Base-by-base conservation (phyloP, 202 grass and related monocot species). In the Bolboschoenoplectus hybrid region DNA sequence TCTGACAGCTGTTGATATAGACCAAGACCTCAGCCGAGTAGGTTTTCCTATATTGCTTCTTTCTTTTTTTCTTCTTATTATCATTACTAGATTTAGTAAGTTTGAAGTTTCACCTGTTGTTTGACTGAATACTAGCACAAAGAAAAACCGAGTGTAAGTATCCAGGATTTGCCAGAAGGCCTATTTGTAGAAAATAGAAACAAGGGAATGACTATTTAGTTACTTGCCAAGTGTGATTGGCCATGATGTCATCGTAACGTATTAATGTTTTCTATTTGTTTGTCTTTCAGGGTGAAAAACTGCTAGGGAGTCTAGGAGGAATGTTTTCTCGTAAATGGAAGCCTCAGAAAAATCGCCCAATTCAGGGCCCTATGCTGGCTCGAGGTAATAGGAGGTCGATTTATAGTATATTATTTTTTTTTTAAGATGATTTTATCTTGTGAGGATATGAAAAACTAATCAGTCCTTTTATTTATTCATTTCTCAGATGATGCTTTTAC, bases 281-380 rank as follows among this genome's bases (percentile, higher is more conserved):
- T 40, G 7, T 9, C 36, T 67, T 90, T 81, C 86, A 95, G 93
- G 89, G 96, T 64, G 96, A 98, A 80, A 98, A 98, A 69, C 90
- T 98, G 73, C 72, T 98, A 13, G 93, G 93, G 53, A 94, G 87
- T 94, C 89, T 98, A 85, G 96, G 93, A 5, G 96, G 93, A 50
- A 81, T 98, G 19, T 95, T 98, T 83, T 98, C 93, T 11, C 95
- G 87, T 85, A 95, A 87, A 81, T 95, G 96, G 91, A 98, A 92
- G 64, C 93, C 93, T 55, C 94, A 92, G 88, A 95, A 94, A 86
- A 91, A 87, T 41, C 85, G 74, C 0, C 17, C 89, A 7, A 94
- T 98, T 38, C 90, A 56, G 67, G 96, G 96, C 16, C 95, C 95
- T 84, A 88, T 88, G 87, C 85, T 89, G 36, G 85, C 81, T 36